phyloP scores from a whole-genome alignment of 371 early-diverging fungal species.

The Caulochytrium protostelioides region DNA sequence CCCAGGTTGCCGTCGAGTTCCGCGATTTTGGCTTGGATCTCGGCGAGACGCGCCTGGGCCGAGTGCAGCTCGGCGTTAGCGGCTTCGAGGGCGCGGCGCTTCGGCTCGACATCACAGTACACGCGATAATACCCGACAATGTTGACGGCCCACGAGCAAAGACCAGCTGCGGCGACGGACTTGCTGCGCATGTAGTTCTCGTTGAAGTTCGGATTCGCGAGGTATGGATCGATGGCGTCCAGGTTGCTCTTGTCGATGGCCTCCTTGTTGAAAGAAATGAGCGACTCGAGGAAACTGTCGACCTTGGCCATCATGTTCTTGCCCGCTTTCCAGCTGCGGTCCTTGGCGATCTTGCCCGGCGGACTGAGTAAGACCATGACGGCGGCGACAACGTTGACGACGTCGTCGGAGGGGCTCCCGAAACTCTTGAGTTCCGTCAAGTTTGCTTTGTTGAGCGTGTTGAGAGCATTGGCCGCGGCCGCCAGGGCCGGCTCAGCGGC shows the following conservation, averaged over 20 bases:
- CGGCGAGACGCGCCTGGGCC: slow-evolving; percentile 25
- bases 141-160: slow-evolving; percentile 39
- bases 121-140: slow-evolving; percentile 34
- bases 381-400: slow-evolving; percentile 27
- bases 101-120: slow-evolving; percentile 39
- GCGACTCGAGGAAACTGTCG: slow-evolving; percentile 29
- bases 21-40: slow-evolving; percentile 32
- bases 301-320: slow-evolving; percentile 49
- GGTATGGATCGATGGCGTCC: slow-evolving; percentile 33
- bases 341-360: slow-evolving; percentile 37
- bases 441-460: slow-evolving; percentile 40
- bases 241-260: slow-evolving; percentile 28
- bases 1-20: slow-evolving; percentile 33
- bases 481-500: slow-evolving; percentile 42
- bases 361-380: slow-evolving; percentile 37
- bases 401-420: slow-evolving; percentile 36
- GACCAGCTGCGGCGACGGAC: slow-evolving; percentile 35
- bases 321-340: slow-evolving; percentile 35
- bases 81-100: slow-evolving; percentile 26
- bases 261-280: slow-evolving; percentile 38
- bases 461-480: slow-evolving; percentile 30
- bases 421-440: slow-evolving; percentile 42
- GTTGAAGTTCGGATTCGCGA: slow-evolving; percentile 35
- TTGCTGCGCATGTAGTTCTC: slow-evolving; percentile 34
- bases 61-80: slow-evolving; percentile 28